Evolutionary conservation across 2,329 filamentous ascomycete species (phyloP).

Genomic region (Penicillium nordicum): DNA sequence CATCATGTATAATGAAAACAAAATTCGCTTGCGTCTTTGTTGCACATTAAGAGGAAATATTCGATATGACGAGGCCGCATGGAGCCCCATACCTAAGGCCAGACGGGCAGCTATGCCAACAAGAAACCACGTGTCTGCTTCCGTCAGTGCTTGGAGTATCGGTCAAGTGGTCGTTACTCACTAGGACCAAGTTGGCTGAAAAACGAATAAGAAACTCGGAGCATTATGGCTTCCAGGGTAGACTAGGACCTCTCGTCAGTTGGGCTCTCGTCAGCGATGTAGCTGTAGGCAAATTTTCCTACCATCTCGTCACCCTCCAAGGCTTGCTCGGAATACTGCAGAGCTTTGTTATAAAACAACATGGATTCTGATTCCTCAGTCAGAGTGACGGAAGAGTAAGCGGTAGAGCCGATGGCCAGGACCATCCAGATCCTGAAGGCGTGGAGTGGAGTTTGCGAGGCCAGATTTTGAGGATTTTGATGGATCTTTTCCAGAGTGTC

Average conservation of each 20-base stretch:
- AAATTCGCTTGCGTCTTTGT: constrained; percentile 44
- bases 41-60: constrained; percentile 31
- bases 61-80: constrained; percentile 38
- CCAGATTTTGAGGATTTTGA: not conserved
- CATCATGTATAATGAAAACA: constrained; percentile 52
- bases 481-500: not conserved
- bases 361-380: constrained; percentile 45
- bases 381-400: constrained; percentile 44
- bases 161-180: constrained; percentile 19
- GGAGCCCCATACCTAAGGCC: constrained; percentile 45
- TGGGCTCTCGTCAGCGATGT: not conserved
- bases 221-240: constrained; percentile 45
- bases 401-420: constrained; percentile 48
- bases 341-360: constrained; percentile 45
- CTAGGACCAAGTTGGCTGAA: constrained; percentile 50
- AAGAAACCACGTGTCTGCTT: constrained; percentile 46
- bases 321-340: constrained; percentile 42
- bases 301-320: constrained; percentile 42
- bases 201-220: constrained; percentile 50
- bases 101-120: constrained; percentile 46
- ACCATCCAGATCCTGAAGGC: constrained; percentile 50
- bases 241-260: constrained; percentile 23
- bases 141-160: not conserved
- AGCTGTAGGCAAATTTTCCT: constrained; percentile 5
- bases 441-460: constrained; percentile 31